A percentile compares a stretch with the other conserved stretches of the same genome.
These are phyloP conservation scores for Lipomyces japonicus DNA, from an alignment of 805 yeast genomes.

Conservation along the genomic window DNA sequence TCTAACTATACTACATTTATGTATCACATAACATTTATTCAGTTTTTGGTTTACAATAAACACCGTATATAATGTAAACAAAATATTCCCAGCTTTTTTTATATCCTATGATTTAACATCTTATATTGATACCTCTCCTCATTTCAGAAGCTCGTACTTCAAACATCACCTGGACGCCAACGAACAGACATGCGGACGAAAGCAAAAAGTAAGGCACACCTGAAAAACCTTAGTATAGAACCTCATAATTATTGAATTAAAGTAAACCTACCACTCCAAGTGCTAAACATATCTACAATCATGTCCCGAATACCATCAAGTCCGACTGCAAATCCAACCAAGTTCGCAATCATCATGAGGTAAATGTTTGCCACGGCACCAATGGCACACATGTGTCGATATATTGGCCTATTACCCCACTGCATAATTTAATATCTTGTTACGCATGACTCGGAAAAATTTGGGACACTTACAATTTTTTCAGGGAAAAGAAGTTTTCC, in stretches of 20 bases:
- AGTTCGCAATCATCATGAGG: slow-evolving; percentile 97
- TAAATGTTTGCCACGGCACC: slow-evolving; percentile 90
- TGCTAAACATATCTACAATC: slow-evolving; percentile 65
- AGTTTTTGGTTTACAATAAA: too few species aligned
- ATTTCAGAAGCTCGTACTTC: slow-evolving; percentile 84
- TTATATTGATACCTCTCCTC: slow-evolving; percentile 74
- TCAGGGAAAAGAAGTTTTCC: slow-evolving; percentile 47
- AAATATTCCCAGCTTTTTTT: too few species aligned
- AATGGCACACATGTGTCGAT: slow-evolving; percentile 71
- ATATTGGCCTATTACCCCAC: slow-evolving; percentile 57
- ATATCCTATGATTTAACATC: too few species aligned
- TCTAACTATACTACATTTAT: too few species aligned
- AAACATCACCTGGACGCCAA: slow-evolving; percentile 90
- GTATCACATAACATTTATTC: too few species aligned
- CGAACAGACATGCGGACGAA: slow-evolving; percentile 65
- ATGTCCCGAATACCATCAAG: slow-evolving; percentile 72
- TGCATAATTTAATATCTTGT: slow-evolving; percentile 33
- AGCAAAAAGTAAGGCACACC: slow-evolving; percentile 46
- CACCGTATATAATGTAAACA: too few species aligned
- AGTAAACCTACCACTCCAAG: slow-evolving; percentile 51
- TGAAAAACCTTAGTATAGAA: background rate
- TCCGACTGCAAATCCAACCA: slow-evolving; percentile 93
- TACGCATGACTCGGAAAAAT: too few species aligned
- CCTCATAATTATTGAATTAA: background rate
- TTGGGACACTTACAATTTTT: slow-evolving; percentile 25